Evolutionary conservation across 176 grass and related monocot genomes (phyloP), one percentile per base, ranked within the genome.

Genomic region (Lolium perenne): DNA sequence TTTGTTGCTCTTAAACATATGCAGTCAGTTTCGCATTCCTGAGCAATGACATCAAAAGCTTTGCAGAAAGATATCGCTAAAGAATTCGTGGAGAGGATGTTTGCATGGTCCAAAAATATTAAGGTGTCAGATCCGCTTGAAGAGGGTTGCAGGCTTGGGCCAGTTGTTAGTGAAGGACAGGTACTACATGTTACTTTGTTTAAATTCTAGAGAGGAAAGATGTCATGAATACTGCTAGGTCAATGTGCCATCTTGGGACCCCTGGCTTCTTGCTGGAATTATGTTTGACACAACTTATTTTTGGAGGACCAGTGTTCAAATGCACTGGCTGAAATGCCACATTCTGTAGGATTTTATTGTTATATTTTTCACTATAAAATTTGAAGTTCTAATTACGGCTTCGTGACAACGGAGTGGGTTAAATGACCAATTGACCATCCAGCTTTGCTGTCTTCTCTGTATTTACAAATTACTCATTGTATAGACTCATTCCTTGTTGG

Each of bases 101-200:
- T 96, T 84, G 86, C 86, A 77, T 99, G 97, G 97, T 68, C 85
- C 82, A 91, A 94, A 91, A 93, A 91, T 80, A 99, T 99, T 84
- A 99, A 99, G 90, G 70, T 93, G 59, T 99, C 97, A 5, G 90
- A 96, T 87, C 97, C 94, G 23, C 79, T 99, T 17, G 97, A 93
- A 91, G 94, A 94, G 78, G 97, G 94, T 72, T 99, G 97, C 90
- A 99, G 97, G 74, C 82, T 99, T 87, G 97, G 97, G 14, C 97
- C 97, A 22, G 88, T 99, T 68, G 77, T 99, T 62, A 96, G 94
- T 83, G 86, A 90, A 96, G 92, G 86, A 74, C 97, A 99, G 94
- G 97, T 99, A 94, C 4, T 6, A 13, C 14, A 71, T 75, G 56
- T 87, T 38, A 22, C 38, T 23, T 80, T 29, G 18, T 53, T 4